phyloP scores from a whole-genome alignment of 768 basidiomycete genomes.

The Tylopilus felleus region DNA sequence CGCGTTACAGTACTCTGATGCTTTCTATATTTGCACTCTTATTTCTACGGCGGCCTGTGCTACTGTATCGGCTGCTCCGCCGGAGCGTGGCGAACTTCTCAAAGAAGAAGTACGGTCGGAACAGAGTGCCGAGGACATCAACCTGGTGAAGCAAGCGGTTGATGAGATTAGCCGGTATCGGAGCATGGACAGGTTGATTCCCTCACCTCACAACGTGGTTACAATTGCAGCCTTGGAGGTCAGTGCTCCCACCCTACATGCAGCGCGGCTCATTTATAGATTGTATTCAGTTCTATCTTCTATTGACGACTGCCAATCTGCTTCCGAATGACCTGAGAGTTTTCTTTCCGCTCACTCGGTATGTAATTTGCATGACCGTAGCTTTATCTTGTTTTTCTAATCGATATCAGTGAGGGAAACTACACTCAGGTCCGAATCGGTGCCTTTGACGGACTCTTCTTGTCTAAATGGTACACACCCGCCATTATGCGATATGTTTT shows the following conservation, averaged over 20 bases:
- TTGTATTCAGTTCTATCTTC: slow-evolving; percentile 65
- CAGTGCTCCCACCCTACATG: slow-evolving; percentile 20
- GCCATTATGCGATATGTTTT: slow-evolving; percentile 86
- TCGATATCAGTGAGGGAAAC: slow-evolving; percentile 75
- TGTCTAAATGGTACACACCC: slow-evolving; percentile 83
- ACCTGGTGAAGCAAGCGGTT: slow-evolving; percentile 68
- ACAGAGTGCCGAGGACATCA: slow-evolving; percentile 64
- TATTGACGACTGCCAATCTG: slow-evolving; percentile 72
- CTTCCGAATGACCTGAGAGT: slow-evolving; percentile 71
- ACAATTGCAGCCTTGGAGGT: slow-evolving; percentile 91
- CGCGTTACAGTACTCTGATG: slow-evolving; percentile 74
- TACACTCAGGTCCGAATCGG: slow-evolving; percentile 87
- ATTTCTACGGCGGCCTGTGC: slow-evolving; percentile 81
- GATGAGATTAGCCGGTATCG: slow-evolving; percentile 89
- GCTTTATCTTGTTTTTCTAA: slow-evolving; percentile 7
- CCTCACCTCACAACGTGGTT: slow-evolving; percentile 91
- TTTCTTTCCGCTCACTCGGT: slow-evolving; percentile 91
- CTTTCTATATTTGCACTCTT: slow-evolving; percentile 83
- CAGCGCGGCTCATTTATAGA: slow-evolving; percentile 4
- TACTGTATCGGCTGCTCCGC: slow-evolving; percentile 70
- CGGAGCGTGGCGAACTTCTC: slow-evolving; percentile 76
- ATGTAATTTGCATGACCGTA: slow-evolving; percentile 21
- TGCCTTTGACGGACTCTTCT: slow-evolving; percentile 91
- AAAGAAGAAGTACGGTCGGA: slow-evolving; percentile 65
- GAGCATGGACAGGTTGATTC: slow-evolving; percentile 92